These are phyloP conservation scores for Vitis labrusca DNA, from an alignment of 164 flowering plant genomes.

Conservation along the genomic window DNA sequence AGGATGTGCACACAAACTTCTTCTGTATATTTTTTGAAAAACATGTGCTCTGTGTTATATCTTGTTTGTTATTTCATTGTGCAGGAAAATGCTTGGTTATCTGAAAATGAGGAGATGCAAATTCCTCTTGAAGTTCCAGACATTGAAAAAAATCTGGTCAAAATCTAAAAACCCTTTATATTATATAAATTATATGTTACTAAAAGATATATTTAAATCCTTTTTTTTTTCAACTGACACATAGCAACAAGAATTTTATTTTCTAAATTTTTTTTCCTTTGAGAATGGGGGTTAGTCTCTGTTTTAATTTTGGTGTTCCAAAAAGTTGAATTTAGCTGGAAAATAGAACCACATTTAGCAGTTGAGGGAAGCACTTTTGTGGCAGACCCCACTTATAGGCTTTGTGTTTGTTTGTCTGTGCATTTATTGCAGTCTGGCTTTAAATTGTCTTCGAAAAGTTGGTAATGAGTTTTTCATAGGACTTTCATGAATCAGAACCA, in stretches of 20 bases:
- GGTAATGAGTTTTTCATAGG: neutral
- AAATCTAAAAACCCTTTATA: neutral
- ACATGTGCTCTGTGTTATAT: neutral
- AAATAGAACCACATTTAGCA: neutral
- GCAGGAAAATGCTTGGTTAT: constrained; percentile 33
- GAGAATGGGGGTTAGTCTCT: neutral
- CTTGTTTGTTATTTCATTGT: constrained; percentile 2
- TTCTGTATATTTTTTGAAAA: neutral
- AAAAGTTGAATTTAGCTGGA: neutral
- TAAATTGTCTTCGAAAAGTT: neutral
- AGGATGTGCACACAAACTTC: neutral
- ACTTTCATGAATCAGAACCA: neutral
- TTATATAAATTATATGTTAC: neutral
- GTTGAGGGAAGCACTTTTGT: neutral
- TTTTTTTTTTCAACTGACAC: neutral
- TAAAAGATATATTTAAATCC: neutral
- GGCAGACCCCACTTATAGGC: neutral
- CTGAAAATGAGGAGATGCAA: constrained; percentile 18
- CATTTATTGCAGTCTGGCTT: neutral
- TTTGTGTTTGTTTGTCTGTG: neutral
- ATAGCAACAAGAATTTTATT: neutral
- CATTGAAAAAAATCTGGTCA: constrained; percentile 35
- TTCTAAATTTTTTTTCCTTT: neutral
- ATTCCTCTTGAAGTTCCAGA: constrained; percentile 32
- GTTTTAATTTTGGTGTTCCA: neutral